These are phyloP conservation scores for Copromyces sp. DNA, from an alignment of 495 filamentous ascomycete species.

Conservation along the genomic window DNA sequence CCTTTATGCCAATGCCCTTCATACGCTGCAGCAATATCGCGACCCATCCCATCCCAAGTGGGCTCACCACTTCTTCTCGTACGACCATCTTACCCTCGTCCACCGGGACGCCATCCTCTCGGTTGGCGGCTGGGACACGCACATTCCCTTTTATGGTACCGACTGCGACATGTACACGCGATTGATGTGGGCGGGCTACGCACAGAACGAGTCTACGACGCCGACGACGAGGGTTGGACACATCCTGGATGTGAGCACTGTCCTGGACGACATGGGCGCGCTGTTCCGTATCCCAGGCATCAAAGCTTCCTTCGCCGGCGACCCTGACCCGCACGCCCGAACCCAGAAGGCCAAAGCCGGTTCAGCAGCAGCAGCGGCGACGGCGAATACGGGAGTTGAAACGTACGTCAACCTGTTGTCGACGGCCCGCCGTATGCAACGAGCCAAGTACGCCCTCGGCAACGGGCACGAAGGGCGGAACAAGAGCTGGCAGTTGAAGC, in stretches of 20 bases:
- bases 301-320: constrained; percentile 21
- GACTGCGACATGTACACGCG: constrained; percentile 42
- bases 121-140: constrained; percentile 50
- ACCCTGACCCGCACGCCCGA: constrained; percentile 9
- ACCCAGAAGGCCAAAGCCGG: no score
- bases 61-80: constrained; percentile 46
- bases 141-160: constrained; percentile 48
- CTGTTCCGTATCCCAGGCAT: constrained; percentile 28
- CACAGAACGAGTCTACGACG: constrained; percentile 25
- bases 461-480: constrained; percentile 25
- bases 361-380: no score
- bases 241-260: constrained; percentile 39
- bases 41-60: constrained; percentile 25
- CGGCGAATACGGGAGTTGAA: constrained; percentile 12
- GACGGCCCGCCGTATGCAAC: constrained; percentile 26
- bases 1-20: constrained; percentile 39
- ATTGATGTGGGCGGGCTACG: constrained; percentile 42
- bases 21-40: constrained; percentile 27
- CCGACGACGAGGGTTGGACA: constrained; percentile 28
- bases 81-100: constrained; percentile 48
- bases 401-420: constrained; percentile 26
- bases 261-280: constrained; percentile 35
- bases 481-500: constrained; percentile 40
- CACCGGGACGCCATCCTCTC: constrained; percentile 40
- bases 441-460: constrained; percentile 20